Evolutionary conservation across 2,329 filamentous ascomycete species (phyloP).

Genomic region (Fusarium virguliforme): DNA sequence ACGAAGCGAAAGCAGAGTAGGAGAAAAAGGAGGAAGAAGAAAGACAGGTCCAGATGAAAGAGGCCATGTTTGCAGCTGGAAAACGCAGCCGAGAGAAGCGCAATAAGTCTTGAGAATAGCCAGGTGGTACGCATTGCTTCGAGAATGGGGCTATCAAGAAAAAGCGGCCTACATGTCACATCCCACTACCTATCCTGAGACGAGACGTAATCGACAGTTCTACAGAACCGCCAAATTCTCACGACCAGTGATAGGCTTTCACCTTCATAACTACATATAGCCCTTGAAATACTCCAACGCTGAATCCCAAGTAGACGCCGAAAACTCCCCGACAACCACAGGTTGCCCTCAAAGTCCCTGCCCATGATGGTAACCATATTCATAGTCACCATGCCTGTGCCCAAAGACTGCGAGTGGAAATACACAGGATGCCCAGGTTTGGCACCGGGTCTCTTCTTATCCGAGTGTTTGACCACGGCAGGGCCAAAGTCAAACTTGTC

Average conservation of each 20-base stretch:
- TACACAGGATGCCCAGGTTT: not conserved
- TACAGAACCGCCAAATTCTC: too few species aligned
- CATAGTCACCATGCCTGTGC: not conserved
- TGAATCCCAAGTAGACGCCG: not conserved
- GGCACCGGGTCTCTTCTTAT: not conserved
- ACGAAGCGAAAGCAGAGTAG: not conserved
- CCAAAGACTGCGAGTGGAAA: not conserved
- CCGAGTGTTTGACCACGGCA: not conserved
- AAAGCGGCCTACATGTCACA: too few species aligned
- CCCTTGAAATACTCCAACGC: not conserved
- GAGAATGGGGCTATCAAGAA: too few species aligned
- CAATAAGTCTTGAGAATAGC: not conserved
- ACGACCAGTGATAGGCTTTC: too few species aligned
- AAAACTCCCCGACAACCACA: slow-evolving; percentile 7
- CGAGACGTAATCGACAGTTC: too few species aligned
- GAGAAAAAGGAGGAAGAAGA: slow-evolving; percentile 5
- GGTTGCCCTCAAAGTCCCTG: not conserved
- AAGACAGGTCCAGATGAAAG: slow-evolving; percentile 5
- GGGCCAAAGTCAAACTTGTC: slow-evolving; percentile 5
- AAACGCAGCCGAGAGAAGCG: slow-evolving; percentile 8
- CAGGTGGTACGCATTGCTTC: too few species aligned
- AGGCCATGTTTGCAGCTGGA: slow-evolving; percentile 10
- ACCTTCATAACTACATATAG: too few species aligned
- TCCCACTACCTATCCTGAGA: too few species aligned
- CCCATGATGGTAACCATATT: not conserved